A percentile compares a stretch with the other conserved stretches of the same genome.
Conservation (phyloP, 257 asterid genomes). For the Solanum paucissectum region DNA sequence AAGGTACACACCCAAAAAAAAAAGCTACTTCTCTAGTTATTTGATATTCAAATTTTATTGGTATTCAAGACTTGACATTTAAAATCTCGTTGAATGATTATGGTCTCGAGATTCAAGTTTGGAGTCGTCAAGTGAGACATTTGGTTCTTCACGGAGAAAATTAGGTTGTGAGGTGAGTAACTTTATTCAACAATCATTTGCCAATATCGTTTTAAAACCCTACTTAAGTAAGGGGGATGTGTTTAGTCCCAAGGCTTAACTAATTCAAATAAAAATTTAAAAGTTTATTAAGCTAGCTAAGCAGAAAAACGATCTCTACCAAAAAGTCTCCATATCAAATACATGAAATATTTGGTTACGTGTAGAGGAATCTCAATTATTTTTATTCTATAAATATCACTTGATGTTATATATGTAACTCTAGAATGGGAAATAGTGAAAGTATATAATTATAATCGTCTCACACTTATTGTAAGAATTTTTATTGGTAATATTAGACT, state of each 20-base stretch:
- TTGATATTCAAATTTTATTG: too few relatives aligned
- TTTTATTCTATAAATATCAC: too few relatives aligned
- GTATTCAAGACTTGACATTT: too few relatives aligned
- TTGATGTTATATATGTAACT: neutral
- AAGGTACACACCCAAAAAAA: neutral
- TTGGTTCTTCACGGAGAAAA: rapidly evolving
- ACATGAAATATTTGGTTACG: neutral
- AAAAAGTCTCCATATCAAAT: neutral
- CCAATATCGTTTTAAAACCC: too few relatives aligned
- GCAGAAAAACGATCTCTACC: neutral
- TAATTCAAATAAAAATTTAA: neutral
- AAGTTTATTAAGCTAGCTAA: neutral
- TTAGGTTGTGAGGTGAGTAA: rapidly evolving
- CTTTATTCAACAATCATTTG: too few relatives aligned
- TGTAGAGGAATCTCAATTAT: too few relatives aligned
- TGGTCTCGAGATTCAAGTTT: too few relatives aligned
- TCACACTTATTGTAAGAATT: neutral
- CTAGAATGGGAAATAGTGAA: neutral
- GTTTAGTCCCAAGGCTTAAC: too few relatives aligned
- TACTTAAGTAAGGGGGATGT: too few relatives aligned
- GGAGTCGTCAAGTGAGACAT: too few relatives aligned
- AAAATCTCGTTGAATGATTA: too few relatives aligned
- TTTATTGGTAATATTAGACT: neutral
- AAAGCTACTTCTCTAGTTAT: too few relatives aligned
- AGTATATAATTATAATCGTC: neutral